Conservation (phyloP, 2,329 filamentous ascomycete genomes). For the Epichloe festucae region DNA sequence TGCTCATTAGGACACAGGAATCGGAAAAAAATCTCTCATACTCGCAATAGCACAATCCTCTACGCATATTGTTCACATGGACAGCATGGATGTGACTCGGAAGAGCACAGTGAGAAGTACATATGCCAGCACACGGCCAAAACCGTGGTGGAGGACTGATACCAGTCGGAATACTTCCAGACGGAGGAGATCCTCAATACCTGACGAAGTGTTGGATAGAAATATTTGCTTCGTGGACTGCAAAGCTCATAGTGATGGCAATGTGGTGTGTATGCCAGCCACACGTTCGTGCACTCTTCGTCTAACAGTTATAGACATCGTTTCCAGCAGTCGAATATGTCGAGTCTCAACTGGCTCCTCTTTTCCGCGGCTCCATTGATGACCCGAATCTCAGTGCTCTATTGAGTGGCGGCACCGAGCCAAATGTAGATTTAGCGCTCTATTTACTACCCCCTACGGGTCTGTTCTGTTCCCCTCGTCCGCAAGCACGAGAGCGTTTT, state of each 20-base stretch:
- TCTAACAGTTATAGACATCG: neutral
- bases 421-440: constrained; percentile 72
- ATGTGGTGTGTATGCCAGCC: constrained; percentile 31
- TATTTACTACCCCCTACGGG: constrained; percentile 62
- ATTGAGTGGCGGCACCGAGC: constrained; percentile 68
- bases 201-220: constrained; percentile 70
- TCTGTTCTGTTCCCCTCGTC: constrained; percentile 25
- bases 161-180: constrained; percentile 46
- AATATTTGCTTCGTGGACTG: constrained; percentile 94
- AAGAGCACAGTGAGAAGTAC: constrained; percentile 44
- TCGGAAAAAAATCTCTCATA: constrained; percentile 88
- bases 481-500: neutral
- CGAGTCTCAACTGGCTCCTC: constrained; percentile 30
- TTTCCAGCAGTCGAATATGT: constrained; percentile 50
- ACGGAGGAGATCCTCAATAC: constrained; percentile 49
- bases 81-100: constrained; percentile 39
- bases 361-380: constrained; percentile 39
- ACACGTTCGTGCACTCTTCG: neutral
- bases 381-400: constrained; percentile 66
- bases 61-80: constrained; percentile 88
- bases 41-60: constrained; percentile 77
- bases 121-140: constrained; percentile 69
- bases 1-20: constrained; percentile 33
- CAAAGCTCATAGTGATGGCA: constrained; percentile 44
- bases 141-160: constrained; percentile 82